Conservation (phyloP, 805 yeast genomes). For the Cephaloascus albidus region DNA sequence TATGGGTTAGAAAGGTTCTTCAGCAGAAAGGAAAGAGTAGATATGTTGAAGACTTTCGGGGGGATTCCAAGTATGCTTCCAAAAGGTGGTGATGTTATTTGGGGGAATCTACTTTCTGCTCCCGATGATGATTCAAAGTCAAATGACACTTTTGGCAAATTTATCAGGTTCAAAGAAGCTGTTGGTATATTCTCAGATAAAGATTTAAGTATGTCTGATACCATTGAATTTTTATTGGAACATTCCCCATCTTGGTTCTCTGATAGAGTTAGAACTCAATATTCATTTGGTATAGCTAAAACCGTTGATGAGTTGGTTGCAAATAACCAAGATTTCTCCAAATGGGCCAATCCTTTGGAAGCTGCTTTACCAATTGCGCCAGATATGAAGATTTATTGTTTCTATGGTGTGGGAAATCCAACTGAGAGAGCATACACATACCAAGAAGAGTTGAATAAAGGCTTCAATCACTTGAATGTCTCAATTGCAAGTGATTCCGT, state of each 20-base stretch:
- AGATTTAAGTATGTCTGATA: constrained; percentile 57
- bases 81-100: constrained; percentile 82
- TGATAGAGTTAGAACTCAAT: constrained; percentile 55
- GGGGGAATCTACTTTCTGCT: constrained; percentile 68
- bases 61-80: constrained; percentile 95
- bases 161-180: constrained; percentile 52
- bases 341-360: constrained; percentile 94
- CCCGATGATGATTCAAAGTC: constrained; percentile 57
- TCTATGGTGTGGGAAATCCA: constrained; percentile 95
- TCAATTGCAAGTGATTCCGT: constrained; percentile 59
- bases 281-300: constrained; percentile 70
- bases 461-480: constrained; percentile 45
- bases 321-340: constrained; percentile 64
- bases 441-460: constrained; percentile 53
- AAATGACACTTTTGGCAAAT: constrained; percentile 55
- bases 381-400: constrained; percentile 76
- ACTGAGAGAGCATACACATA: constrained; percentile 92
- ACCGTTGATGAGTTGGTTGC: constrained; percentile 45
- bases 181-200: constrained; percentile 30
- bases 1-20: constrained; percentile 93
- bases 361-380: constrained; percentile 92
- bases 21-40: constrained; percentile 80
- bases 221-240: constrained; percentile 55
- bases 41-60: constrained; percentile 81
- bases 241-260: constrained; percentile 73